These are phyloP conservation scores for Apophysomyces trapeziformis DNA, from an alignment of 371 early-diverging fungal genomes.

Conservation along the genomic window DNA sequence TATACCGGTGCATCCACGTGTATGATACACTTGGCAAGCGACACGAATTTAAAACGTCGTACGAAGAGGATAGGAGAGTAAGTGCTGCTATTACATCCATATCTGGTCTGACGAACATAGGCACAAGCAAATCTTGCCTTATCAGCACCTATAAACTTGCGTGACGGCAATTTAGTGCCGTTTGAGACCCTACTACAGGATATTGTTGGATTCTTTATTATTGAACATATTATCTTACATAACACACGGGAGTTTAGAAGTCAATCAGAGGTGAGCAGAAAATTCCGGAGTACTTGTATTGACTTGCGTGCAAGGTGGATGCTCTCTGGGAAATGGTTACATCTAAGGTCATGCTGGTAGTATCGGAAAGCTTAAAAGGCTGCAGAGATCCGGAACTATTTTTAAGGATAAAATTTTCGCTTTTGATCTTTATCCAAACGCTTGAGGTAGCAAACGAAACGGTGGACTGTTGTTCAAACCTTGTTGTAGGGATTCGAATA, in stretches of 20 bases:
- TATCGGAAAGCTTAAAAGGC: slow-evolving; percentile 78
- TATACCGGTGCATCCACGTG: slow-evolving; percentile 96
- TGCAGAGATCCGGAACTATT: slow-evolving; percentile 83
- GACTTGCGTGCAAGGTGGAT: slow-evolving; percentile 65
- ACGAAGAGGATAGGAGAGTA: slow-evolving; percentile 88
- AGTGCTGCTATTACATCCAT: slow-evolving; percentile 24
- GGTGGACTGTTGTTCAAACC: not conserved
- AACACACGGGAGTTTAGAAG: slow-evolving; percentile 93
- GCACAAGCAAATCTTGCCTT: slow-evolving; percentile 78
- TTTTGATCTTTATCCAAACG: slow-evolving; percentile 88
- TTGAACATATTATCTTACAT: slow-evolving; percentile 88
- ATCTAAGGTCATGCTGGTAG: slow-evolving; percentile 75
- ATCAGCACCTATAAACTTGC: slow-evolving; percentile 64
- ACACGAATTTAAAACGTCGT: slow-evolving; percentile 84
- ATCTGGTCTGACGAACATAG: slow-evolving; percentile 28
- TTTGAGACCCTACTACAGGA: slow-evolving; percentile 85
- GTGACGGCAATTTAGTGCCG: slow-evolving; percentile 64
- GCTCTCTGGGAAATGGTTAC: slow-evolving; percentile 89
- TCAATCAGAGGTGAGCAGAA: slow-evolving; percentile 68
- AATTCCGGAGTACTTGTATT: slow-evolving; percentile 1
- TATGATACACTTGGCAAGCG: slow-evolving; percentile 89
- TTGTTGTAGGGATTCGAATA: slow-evolving; percentile 49
- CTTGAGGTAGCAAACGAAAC: slow-evolving; percentile 67
- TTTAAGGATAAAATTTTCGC: slow-evolving; percentile 71
- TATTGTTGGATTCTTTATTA: slow-evolving; percentile 94